These are phyloP conservation scores for Mycena chlorophos DNA, from an alignment of 768 basidiomycete genomes.

Conservation along the genomic window DNA sequence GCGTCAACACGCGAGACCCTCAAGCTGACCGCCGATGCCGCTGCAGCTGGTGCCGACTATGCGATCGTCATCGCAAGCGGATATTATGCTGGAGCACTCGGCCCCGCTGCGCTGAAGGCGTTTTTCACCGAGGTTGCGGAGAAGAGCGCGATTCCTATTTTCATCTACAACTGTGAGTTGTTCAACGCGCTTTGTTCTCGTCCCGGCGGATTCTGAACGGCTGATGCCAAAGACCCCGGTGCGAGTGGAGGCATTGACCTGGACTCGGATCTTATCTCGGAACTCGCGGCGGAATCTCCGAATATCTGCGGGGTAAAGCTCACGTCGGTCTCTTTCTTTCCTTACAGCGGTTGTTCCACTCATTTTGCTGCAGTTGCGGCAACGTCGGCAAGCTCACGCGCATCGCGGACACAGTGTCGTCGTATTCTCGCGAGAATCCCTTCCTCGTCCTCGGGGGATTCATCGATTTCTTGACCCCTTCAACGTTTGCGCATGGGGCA, in stretches of 20 bases:
- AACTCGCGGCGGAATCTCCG: conserved; percentile 72
- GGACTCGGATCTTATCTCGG: conserved; percentile 83
- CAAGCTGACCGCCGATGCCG: conserved; percentile 72
- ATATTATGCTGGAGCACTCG: conserved; percentile 80
- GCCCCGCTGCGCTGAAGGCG: conserved; percentile 69
- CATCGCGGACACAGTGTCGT: conserved; percentile 65
- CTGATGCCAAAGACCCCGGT: conserved; percentile 63
- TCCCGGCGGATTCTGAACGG: not conserved
- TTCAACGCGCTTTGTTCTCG: conserved; percentile 11
- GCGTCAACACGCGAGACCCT: conserved; percentile 80
- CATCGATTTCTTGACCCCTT: conserved; percentile 78
- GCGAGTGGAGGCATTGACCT: conserved; percentile 89
- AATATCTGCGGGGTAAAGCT: conserved; percentile 88
- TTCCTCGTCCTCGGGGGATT: conserved; percentile 89
- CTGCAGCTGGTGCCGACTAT: conserved; percentile 82
- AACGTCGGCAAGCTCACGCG: conserved; percentile 90
- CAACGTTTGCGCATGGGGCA: conserved; percentile 70
- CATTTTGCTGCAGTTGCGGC: conserved; percentile 60
- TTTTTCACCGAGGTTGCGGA: conserved; percentile 77
- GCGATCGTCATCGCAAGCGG: conserved; percentile 84
- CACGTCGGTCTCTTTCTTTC: conserved; percentile 53
- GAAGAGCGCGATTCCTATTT: conserved; percentile 82
- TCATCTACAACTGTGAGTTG: conserved; percentile 83
- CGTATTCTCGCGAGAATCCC: conserved; percentile 69
- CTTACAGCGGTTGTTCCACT: conserved; percentile 8